These are phyloP conservation scores for Pyrus hybrid DNA, from an alignment of 331 rosid genomes.

Conservation along the genomic window DNA sequence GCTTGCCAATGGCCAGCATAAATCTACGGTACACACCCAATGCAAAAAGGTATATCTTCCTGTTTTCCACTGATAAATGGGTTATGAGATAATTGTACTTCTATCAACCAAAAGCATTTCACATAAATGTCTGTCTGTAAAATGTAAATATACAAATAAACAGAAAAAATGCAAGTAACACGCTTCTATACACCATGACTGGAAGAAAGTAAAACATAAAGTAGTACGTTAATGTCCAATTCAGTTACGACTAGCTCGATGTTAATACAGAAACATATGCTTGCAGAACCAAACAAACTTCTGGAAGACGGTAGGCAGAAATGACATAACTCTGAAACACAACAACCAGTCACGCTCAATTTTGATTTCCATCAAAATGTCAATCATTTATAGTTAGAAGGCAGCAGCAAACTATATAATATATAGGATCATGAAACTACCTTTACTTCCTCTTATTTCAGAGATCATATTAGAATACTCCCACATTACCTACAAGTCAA, in stretches of 20 bases:
- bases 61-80: not conserved
- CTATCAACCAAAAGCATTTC: constrained; percentile 1
- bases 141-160: not conserved
- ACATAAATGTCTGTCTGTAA: not conserved
- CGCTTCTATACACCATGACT: not conserved
- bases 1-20: not conserved
- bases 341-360: not conserved
- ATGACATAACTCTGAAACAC: constrained; percentile 1
- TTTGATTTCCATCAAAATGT: constrained; percentile 11
- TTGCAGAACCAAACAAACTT: not conserved
- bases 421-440: constrained; percentile 92
- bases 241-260: not conserved
- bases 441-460: constrained; percentile 99
- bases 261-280: not conserved
- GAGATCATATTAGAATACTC: constrained; percentile 97
- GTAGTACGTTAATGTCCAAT: not conserved
- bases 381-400: constrained; percentile 43
- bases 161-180: not conserved
- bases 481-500: constrained; percentile 99
- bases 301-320: not conserved
- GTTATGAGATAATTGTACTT: not conserved
- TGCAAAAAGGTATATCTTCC: not conserved
- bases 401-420: constrained; percentile 53
- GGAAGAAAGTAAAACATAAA: not conserved
- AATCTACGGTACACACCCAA: not conserved